phyloP scores from a whole-genome alignment of 108 stramenopile genomes.

The Cyclotella choctawhatcheeana region DNA sequence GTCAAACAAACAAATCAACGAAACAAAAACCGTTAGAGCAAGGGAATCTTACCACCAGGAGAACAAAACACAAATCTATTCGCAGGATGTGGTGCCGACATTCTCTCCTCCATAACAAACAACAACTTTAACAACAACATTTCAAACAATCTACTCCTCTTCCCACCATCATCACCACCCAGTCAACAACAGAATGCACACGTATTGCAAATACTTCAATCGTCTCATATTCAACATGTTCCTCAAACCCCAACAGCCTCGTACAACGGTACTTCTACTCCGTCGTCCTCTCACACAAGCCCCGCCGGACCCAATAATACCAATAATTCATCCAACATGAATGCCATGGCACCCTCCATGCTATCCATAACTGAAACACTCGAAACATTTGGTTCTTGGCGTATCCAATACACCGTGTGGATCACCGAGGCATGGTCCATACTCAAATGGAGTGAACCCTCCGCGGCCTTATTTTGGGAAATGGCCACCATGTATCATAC shows the following conservation, averaged over 20 bases:
- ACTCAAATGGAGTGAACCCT: conserved; percentile 87
- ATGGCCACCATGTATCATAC: conserved; percentile 95
- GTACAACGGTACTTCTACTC: neutral
- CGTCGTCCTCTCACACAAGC: conserved; percentile 2
- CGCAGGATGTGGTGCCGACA: conserved; percentile 14
- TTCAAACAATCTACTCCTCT: neutral
- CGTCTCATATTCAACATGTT: conserved; percentile 8
- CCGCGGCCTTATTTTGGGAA: conserved; percentile 95
- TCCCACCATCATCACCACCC: conserved; percentile 12
- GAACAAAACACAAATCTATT: conserved; percentile 20
- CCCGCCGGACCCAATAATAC: neutral
- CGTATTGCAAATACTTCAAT: conserved; percentile 18
- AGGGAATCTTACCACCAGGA: conserved; percentile 23
- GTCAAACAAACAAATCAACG: neutral
- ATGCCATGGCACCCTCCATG: conserved; percentile 13
- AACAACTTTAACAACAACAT: conserved; percentile 11
- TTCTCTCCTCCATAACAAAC: conserved; percentile 2
- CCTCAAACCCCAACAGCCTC: conserved; percentile 17
- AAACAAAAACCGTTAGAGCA: conserved; percentile 1
- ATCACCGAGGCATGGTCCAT: conserved; percentile 94
- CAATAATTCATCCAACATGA: neutral
- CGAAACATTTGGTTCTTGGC: conserved; percentile 38
- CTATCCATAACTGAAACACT: conserved; percentile 49
- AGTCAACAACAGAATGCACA: neutral
- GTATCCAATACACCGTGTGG: conserved; percentile 87